A percentile compares a stretch with the other conserved stretches of the same genome.
These are phyloP conservation scores for Peterozyma toletana DNA, from an alignment of 805 yeast genomes.

Conservation along the genomic window DNA sequence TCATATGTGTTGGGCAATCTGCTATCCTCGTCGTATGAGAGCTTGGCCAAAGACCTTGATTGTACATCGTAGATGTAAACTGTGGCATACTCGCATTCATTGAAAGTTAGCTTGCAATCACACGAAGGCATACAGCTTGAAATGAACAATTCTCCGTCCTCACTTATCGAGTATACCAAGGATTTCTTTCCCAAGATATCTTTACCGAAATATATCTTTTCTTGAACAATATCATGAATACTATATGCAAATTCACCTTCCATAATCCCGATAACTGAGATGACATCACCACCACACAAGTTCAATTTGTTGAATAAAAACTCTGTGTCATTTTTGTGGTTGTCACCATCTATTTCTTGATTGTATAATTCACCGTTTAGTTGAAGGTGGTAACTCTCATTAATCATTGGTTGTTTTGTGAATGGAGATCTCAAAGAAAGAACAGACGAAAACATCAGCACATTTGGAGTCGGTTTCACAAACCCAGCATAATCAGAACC, in stretches of 20 bases:
- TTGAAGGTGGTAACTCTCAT: conserved; percentile 39
- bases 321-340: conserved; percentile 52
- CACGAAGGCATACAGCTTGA: conserved; percentile 36
- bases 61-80: conserved; percentile 36
- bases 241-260: conserved; percentile 82
- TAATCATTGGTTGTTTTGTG: conserved; percentile 59
- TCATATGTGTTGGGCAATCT: conserved; percentile 12
- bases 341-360: conserved; percentile 30
- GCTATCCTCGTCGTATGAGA: conserved; percentile 8
- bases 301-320: conserved; percentile 36
- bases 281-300: conserved; percentile 15
- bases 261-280: conserved; percentile 32
- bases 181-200: conserved; percentile 82
- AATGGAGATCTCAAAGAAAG: conserved; percentile 76
- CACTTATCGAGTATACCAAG: conserved; percentile 36
- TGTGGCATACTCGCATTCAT: conserved; percentile 49
- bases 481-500: conserved; percentile 55
- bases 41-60: conserved; percentile 11
- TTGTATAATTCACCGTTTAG: conserved; percentile 91
- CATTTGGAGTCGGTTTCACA: conserved; percentile 10
- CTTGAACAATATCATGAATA: conserved; percentile 33
- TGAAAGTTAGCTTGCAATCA: conserved; percentile 23
- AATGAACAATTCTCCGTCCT: conserved; percentile 30
- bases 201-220: conserved; percentile 66
- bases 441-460: conserved; percentile 59